Conservation (phyloP, 371 early-diverging fungal genomes). For the Furculomyces boomerangus region DNA sequence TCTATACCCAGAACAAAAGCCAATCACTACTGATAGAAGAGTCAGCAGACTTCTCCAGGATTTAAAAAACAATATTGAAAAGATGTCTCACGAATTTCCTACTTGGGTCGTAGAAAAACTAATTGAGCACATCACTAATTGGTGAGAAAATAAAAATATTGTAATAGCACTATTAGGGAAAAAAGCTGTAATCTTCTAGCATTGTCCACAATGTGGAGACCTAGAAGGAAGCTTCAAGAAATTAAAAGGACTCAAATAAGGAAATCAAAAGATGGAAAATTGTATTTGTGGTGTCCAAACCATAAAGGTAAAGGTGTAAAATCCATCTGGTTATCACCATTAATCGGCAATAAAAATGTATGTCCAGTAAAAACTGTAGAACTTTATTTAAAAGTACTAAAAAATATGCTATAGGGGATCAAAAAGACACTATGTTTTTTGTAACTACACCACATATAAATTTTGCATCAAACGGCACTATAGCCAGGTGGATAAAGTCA, state of each 20-base stretch:
- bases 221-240: neutral
- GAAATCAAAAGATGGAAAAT: neutral
- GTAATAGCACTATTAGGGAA: neutral
- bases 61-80: neutral
- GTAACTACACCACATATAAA: neutral
- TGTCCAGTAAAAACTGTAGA: neutral
- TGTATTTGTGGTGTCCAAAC: neutral
- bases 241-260: neutral
- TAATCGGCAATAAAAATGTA: neutral
- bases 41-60: neutral
- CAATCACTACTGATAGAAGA: neutral
- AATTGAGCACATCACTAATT: neutral
- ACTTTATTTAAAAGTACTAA: neutral
- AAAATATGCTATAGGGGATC: neutral
- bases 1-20: neutral
- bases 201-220: neutral
- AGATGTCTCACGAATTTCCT: neutral
- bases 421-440: constrained; percentile 1
- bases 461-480: neutral
- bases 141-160: neutral
- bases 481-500: neutral
- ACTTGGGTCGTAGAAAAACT: neutral
- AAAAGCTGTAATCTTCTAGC: neutral
- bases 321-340: neutral
- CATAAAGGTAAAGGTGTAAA: neutral